Evolutionary conservation across 1,284 basidiomycete species (phyloP).

Genomic region (Albatrellus sp.): DNA sequence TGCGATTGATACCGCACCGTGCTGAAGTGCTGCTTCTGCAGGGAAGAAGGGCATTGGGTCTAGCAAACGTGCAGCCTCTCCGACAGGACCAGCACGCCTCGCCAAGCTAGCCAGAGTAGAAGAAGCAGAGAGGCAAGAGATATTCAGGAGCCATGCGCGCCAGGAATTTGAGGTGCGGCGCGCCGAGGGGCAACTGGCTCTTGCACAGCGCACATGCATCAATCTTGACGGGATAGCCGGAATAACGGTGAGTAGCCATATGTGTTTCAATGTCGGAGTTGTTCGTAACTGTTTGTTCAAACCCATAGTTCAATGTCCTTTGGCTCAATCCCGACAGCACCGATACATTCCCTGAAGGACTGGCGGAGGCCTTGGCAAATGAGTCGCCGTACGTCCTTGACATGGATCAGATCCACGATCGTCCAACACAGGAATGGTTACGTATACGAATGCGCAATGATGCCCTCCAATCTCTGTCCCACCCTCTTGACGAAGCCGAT

Average conservation of each 20-base stretch:
- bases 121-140: conserved; percentile 40
- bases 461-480: conserved; percentile 39
- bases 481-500: conserved; percentile 18
- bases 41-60: conserved; percentile 69
- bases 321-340: conserved; percentile 58
- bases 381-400: conserved; percentile 18
- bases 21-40: conserved; percentile 16
- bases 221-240: conserved; percentile 62
- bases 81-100: conserved; percentile 43
- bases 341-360: conserved; percentile 51
- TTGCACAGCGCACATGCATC: conserved; percentile 58
- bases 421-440: conserved; percentile 34
- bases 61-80: conserved; percentile 56
- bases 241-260: conserved; percentile 34
- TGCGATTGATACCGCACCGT: not conserved
- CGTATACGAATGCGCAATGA: conserved; percentile 59
- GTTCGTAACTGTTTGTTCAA: not conserved
- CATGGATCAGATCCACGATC: conserved; percentile 14
- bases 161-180: conserved; percentile 63
- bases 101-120: conserved; percentile 66
- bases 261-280: not conserved
- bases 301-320: conserved; percentile 59
- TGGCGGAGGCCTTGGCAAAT: conserved; percentile 45
- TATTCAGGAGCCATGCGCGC: conserved; percentile 54
- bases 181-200: conserved; percentile 52